phyloP scores from a whole-genome alignment of 2,329 filamentous ascomycete species.

The Xylaria sp. region DNA sequence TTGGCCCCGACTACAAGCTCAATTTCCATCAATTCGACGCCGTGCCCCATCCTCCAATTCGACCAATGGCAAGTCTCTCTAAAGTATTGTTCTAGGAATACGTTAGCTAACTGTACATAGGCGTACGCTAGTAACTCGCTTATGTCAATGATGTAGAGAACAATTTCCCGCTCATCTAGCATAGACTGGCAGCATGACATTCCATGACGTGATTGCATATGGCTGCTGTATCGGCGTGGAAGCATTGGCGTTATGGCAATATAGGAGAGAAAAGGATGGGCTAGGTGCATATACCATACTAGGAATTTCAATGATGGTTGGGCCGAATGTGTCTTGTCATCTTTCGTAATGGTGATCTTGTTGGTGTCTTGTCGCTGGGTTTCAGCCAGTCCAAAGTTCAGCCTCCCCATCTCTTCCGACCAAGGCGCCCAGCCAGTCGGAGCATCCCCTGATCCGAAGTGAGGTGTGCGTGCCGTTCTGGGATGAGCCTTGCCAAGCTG shows the following conservation, averaged over 20 bases:
- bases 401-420: constrained; percentile 52
- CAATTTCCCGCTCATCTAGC: constrained; percentile 22
- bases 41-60: constrained; percentile 93
- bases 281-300: constrained; percentile 30
- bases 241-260: constrained; percentile 39
- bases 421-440: constrained; percentile 66
- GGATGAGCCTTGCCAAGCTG: constrained; percentile 61
- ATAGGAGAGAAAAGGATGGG: constrained; percentile 22
- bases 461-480: constrained; percentile 49
- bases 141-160: constrained; percentile 71
- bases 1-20: constrained; percentile 88
- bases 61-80: constrained; percentile 71
- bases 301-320: constrained; percentile 18
- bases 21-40: constrained; percentile 93
- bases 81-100: background rate
- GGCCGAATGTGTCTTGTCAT: background rate
- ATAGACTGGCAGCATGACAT: constrained; percentile 30
- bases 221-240: constrained; percentile 31
- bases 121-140: constrained; percentile 85
- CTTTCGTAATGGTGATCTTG: background rate
- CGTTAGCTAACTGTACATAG: constrained; percentile 46
- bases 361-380: background rate
- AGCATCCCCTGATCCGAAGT: constrained; percentile 59
- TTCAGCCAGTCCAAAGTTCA: constrained; percentile 53
- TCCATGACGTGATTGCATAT: constrained; percentile 38